Conservation (phyloP, 805 yeast species). For the Kurtzmaniella cleridarum region DNA sequence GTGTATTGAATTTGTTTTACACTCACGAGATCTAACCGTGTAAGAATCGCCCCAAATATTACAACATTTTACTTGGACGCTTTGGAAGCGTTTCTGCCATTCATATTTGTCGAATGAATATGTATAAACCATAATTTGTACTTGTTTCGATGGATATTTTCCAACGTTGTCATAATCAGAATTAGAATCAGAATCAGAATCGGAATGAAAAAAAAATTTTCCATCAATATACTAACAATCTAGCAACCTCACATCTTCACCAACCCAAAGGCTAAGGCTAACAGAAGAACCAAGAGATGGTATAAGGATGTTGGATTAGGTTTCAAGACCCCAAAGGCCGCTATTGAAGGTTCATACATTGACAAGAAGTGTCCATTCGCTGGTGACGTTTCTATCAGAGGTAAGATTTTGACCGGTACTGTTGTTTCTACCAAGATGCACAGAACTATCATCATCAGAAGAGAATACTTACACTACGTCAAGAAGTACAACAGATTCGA, state of each 20-base stretch:
- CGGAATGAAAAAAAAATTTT: neutral
- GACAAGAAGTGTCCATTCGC: conserved; percentile 99
- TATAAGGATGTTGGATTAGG: conserved; percentile 99
- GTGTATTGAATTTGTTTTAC: too few species aligned
- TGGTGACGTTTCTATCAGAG: conserved; percentile 97
- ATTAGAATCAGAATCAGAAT: too few species aligned
- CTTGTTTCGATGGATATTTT: too few species aligned
- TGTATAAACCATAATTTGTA: too few species aligned
- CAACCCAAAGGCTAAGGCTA: conserved; percentile 99
- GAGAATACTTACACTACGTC: conserved; percentile 99
- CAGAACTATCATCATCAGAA: conserved; percentile 99
- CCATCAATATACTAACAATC: conserved; percentile 32
- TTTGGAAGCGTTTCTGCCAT: too few species aligned
- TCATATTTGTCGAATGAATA: too few species aligned
- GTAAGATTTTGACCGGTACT: conserved; percentile 98
- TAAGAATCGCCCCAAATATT: too few species aligned
- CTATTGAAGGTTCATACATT: conserved; percentile 97
- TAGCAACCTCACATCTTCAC: conserved; percentile 99
- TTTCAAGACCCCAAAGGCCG: conserved; percentile 99
- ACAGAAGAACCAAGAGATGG: conserved; percentile 99
- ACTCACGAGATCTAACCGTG: too few species aligned
- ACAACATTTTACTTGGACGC: too few species aligned
- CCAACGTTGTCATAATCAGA: neutral
- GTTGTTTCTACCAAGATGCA: conserved; percentile 99
- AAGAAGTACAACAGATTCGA: conserved; percentile 99